These are phyloP conservation scores for Yamadazyma kitorensis DNA, from an alignment of 805 yeast genomes.

Conservation along the genomic window DNA sequence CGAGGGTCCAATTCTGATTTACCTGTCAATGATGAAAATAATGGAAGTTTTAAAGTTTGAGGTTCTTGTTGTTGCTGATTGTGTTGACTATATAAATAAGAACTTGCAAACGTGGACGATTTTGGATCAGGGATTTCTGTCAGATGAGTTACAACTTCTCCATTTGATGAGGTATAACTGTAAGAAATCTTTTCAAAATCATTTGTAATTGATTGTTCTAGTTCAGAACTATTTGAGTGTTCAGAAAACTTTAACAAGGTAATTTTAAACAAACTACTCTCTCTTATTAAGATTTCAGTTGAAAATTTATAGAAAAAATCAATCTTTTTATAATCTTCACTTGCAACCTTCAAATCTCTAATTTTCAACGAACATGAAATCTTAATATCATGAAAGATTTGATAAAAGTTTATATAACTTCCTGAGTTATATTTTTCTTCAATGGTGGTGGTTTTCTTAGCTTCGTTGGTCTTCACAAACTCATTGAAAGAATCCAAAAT, in stretches of 20 bases:
- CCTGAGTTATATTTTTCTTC: slow-evolving; percentile 32
- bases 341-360: slow-evolving; percentile 46
- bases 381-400: slow-evolving; percentile 65
- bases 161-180: slow-evolving; percentile 48
- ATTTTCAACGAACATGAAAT: slow-evolving; percentile 51
- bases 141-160: slow-evolving; percentile 52
- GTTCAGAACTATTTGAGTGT: slow-evolving; percentile 5
- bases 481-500: slow-evolving; percentile 42
- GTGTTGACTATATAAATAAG: slow-evolving; percentile 7
- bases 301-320: slow-evolving; percentile 64
- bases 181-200: slow-evolving; percentile 63
- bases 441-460: slow-evolving; percentile 38
- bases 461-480: slow-evolving; percentile 30
- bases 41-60: slow-evolving; percentile 65
- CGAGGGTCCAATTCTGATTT: slow-evolving; percentile 77
- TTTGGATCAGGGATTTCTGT: slow-evolving; percentile 32
- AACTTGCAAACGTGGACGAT: slow-evolving; percentile 14
- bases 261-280: slow-evolving; percentile 46
- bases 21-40: slow-evolving; percentile 70
- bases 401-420: slow-evolving; percentile 49
- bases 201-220: slow-evolving; percentile 45
- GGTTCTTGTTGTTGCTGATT: slow-evolving; percentile 16
- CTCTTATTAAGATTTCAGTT: slow-evolving; percentile 62
- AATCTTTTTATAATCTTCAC: slow-evolving; percentile 46
- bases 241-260: slow-evolving; percentile 10